Conservation (phyloP, 768 basidiomycete genomes). For the Floccularia luteovirens region DNA sequence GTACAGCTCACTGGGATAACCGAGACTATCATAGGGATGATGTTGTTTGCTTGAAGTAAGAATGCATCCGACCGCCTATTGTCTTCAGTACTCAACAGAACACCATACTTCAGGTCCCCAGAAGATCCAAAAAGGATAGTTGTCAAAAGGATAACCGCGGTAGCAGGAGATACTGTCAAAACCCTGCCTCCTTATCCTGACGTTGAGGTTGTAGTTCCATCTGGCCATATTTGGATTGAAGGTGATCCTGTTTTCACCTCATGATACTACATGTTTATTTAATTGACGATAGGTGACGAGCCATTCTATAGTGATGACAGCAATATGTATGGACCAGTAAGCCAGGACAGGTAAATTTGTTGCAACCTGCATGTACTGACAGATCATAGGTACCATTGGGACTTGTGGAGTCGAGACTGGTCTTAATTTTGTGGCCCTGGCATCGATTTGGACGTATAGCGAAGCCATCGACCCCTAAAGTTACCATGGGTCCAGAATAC, state of each 20-base stretch:
- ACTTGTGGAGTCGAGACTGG: conserved; percentile 43
- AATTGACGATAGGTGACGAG: conserved; percentile 46
- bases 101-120: conserved; percentile 42
- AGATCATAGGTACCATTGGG: conserved; percentile 32
- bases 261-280: neutral
- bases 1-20: conserved; percentile 27
- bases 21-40: conserved; percentile 45
- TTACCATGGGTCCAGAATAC: conserved; percentile 14
- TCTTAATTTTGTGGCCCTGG: conserved; percentile 44
- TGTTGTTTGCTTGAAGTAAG: conserved; percentile 56
- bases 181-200: conserved; percentile 67
- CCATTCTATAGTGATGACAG: conserved; percentile 63
- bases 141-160: conserved; percentile 60
- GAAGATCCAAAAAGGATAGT: conserved; percentile 40
- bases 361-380: neutral
- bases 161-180: conserved; percentile 55
- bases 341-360: conserved; percentile 8
- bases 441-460: conserved; percentile 31
- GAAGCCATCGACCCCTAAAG: conserved; percentile 6
- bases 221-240: conserved; percentile 72
- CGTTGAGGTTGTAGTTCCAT: conserved; percentile 42
- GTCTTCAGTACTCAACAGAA: neutral
- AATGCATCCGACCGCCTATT: neutral
- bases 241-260: conserved; percentile 26
- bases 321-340: conserved; percentile 65